These are phyloP conservation scores for Amanita rubescens DNA, from an alignment of 768 basidiomycete genomes.

Conservation along the genomic window DNA sequence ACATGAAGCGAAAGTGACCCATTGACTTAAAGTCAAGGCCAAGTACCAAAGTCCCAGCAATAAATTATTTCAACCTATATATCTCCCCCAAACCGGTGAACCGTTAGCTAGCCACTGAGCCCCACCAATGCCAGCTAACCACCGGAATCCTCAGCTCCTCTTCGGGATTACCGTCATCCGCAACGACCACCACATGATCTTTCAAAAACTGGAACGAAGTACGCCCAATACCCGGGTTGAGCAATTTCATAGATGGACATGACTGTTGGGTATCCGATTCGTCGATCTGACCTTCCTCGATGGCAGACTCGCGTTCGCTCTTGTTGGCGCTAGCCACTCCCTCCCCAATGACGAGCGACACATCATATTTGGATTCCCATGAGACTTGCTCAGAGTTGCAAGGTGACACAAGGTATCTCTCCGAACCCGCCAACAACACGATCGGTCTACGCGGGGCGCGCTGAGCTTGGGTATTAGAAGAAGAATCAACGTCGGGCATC, in stretches of 20 bases:
- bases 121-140: not conserved
- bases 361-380: not conserved
- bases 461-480: not conserved
- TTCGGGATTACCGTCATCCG: not conserved
- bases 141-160: slow-evolving; percentile 4
- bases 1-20: no score
- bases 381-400: not conserved
- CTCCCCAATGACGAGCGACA: not conserved
- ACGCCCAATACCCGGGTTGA: slow-evolving; percentile 1
- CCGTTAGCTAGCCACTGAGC: not conserved
- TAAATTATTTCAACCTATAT: no score
- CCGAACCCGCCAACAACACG: not conserved
- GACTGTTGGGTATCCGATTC: not conserved
- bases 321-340: no score
- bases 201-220: slow-evolving; percentile 4
- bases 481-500: not conserved
- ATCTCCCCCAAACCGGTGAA: no score
- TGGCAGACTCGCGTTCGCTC: no score
- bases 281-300: no score
- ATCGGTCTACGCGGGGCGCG: not conserved
- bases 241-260: not conserved
- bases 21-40: no score
- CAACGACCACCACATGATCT: not conserved
- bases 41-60: not conserved
- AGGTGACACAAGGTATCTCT: not conserved